Evolutionary conservation across 768 basidiomycete genomes (phyloP).

Genomic region (Collybia sordida): DNA sequence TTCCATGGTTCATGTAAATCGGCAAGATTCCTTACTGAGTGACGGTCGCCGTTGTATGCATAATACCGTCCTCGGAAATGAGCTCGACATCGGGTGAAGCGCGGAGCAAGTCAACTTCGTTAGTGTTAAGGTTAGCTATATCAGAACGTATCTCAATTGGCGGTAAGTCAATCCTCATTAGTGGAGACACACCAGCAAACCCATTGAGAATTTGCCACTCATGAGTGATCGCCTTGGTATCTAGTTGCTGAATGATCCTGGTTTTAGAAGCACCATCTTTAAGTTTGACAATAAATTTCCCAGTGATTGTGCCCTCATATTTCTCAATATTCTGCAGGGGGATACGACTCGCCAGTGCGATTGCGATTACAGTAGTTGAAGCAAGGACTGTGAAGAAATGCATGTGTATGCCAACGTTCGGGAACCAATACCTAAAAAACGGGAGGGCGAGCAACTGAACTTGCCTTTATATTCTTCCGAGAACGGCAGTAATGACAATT

Average conservation of each 20-base stretch:
- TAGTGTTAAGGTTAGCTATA: slow-evolving; percentile 11
- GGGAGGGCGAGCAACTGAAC: background rate
- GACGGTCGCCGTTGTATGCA: slow-evolving; percentile 17
- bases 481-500: no score
- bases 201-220: no score
- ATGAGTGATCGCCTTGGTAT: no score
- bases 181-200: no score
- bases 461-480: slow-evolving; percentile 1
- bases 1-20: background rate
- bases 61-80: slow-evolving; percentile 20
- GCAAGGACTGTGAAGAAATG: slow-evolving; percentile 4
- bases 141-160: background rate
- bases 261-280: no score
- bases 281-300: background rate
- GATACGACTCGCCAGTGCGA: background rate
- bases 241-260: no score
- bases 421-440: background rate
- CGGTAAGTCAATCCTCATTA: no score
- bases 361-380: background rate
- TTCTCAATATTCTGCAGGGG: slow-evolving; percentile 1
- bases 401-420: background rate
- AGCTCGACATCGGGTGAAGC: slow-evolving; percentile 19
- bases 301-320: background rate
- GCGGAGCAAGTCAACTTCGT: slow-evolving; percentile 18
- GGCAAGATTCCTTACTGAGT: slow-evolving; percentile 17